Evolutionary conservation across 2,329 filamentous ascomycete genomes (phyloP).

Genomic region (Ophiostoma pallidulum): DNA sequence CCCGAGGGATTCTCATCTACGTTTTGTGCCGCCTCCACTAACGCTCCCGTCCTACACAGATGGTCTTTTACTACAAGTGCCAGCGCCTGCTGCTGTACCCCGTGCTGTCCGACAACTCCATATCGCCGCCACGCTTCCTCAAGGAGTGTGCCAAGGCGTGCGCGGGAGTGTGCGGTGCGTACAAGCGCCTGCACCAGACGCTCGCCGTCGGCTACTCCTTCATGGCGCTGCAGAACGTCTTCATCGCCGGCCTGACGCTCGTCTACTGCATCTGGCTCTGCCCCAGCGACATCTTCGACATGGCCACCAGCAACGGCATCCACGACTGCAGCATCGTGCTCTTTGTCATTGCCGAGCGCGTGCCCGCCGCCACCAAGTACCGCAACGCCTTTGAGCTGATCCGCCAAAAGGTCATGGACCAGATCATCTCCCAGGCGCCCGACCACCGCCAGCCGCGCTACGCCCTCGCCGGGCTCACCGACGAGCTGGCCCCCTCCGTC

Average conservation of each 20-base stretch:
- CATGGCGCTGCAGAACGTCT: slow-evolving; percentile 6
- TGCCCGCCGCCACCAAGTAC: slow-evolving; percentile 8
- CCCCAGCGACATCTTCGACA: slow-evolving; percentile 16
- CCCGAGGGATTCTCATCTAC: neutral
- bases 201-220: slow-evolving; percentile 6
- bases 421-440: slow-evolving; percentile 1
- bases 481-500: slow-evolving; percentile 1
- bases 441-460: slow-evolving; percentile 3
- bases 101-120: neutral
- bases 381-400: slow-evolving; percentile 10
- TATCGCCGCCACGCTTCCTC: slow-evolving; percentile 1
- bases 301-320: slow-evolving; percentile 10
- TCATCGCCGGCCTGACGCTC: slow-evolving; percentile 21
- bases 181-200: slow-evolving; percentile 7
- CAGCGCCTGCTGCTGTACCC: slow-evolving; percentile 6
- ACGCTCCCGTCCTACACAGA: neutral
- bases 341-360: slow-evolving; percentile 10
- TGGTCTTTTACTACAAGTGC: slow-evolving; percentile 11
- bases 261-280: slow-evolving; percentile 24
- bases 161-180: slow-evolving; percentile 21
- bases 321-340: slow-evolving; percentile 9
- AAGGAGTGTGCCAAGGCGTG: slow-evolving; percentile 12
- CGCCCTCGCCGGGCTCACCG: neutral
- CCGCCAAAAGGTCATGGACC: slow-evolving; percentile 5
- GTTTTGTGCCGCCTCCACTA: neutral